phyloP scores from a whole-genome alignment of 2,329 filamentous ascomycete species.

The Emergomyces orientalis region DNA sequence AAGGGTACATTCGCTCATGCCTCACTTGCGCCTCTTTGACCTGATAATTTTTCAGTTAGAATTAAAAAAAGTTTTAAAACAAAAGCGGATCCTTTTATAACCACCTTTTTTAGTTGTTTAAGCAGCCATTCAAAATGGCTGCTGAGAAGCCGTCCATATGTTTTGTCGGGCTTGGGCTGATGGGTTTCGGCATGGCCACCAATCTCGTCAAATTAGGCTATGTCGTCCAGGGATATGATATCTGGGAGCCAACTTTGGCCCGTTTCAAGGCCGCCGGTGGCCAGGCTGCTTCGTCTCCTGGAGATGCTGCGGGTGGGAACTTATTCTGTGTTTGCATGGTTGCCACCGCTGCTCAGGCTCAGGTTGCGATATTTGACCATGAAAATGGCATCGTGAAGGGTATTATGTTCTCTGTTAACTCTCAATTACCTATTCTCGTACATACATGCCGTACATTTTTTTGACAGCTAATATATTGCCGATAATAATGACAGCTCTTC shows the following conservation, averaged over 20 bases:
- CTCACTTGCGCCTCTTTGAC: neutral
- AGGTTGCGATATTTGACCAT: slow-evolving; percentile 54
- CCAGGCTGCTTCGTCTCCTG: slow-evolving; percentile 48
- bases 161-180: slow-evolving; percentile 69
- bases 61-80: neutral
- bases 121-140: neutral
- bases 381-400: slow-evolving; percentile 41
- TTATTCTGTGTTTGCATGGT: slow-evolving; percentile 65
- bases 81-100: neutral
- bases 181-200: slow-evolving; percentile 75
- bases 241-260: slow-evolving; percentile 57
- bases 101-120: neutral
- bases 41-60: neutral
- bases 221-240: slow-evolving; percentile 60
- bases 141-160: slow-evolving; percentile 43
- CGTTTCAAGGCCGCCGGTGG: slow-evolving; percentile 57
- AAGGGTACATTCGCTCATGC: neutral
- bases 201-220: slow-evolving; percentile 60
- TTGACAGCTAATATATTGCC: slow-evolving; percentile 13
- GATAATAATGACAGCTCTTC: slow-evolving; percentile 34
- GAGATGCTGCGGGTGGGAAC: slow-evolving; percentile 52
- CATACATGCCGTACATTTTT: neutral
- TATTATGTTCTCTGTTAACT: slow-evolving; percentile 11
- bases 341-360: slow-evolving; percentile 60
- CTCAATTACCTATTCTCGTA: neutral